phyloP scores from a whole-genome alignment of 306 rosid genomes.

The Oemleria cerasiformis region DNA sequence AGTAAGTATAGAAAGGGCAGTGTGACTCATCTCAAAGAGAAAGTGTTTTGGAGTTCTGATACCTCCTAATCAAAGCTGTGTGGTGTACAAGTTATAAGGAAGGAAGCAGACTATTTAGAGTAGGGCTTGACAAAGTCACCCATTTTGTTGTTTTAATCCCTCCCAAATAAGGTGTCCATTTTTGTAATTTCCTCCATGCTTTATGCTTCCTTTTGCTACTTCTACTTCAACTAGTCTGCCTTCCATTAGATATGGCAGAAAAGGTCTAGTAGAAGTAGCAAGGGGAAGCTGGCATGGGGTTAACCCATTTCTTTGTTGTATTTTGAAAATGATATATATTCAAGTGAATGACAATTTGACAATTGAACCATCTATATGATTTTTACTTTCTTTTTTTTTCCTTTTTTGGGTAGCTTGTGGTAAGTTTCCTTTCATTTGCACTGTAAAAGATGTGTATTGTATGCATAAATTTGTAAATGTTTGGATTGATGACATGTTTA shows the following conservation, averaged over 20 bases:
- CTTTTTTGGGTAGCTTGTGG: neutral
- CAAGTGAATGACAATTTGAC: neutral
- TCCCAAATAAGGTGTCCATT: neutral
- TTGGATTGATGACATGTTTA: no score
- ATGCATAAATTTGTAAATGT: no score
- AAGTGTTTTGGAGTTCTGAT: slow-evolving; percentile 22
- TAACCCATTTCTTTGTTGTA: slow-evolving; percentile 29
- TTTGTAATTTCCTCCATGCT: slow-evolving; percentile 11
- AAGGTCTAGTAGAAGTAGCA: slow-evolving; percentile 98
- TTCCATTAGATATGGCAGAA: slow-evolving; percentile 43
- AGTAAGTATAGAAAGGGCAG: neutral
- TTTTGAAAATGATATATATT: no score
- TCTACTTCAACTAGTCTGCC: slow-evolving; percentile 79
- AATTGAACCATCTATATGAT: neutral
- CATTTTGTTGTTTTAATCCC: neutral
- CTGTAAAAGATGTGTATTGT: no score
- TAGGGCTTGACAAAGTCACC: slow-evolving; percentile 24
- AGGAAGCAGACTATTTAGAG: slow-evolving; percentile 14
- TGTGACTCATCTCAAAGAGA: slow-evolving; percentile 27
- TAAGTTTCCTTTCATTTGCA: neutral
- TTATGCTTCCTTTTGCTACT: slow-evolving; percentile 96
- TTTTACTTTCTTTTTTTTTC: neutral
- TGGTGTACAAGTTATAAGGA: slow-evolving; percentile 14
- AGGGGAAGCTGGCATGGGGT: slow-evolving; percentile 79
- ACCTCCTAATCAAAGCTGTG: slow-evolving; percentile 27